Evolutionary conservation across 306 rosid genomes (phyloP).

Genomic region (Sechiopsis laciniata): DNA sequence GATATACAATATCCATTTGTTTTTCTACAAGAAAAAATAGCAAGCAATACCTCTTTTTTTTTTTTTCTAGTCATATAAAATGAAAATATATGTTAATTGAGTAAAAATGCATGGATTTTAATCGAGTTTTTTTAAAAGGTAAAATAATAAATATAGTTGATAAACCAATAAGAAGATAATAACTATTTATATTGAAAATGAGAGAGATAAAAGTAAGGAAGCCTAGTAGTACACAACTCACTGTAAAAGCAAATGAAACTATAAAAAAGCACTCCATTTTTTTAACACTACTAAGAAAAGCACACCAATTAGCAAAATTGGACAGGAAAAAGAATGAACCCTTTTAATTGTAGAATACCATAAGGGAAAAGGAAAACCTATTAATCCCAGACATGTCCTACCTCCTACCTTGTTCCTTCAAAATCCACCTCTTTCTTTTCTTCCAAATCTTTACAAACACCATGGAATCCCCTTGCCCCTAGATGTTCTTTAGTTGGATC

Average conservation of each 20-base stretch:
- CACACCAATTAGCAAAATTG: background rate
- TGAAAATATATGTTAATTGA: background rate
- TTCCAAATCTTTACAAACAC: background rate
- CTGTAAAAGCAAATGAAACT: background rate
- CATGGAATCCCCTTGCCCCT: background rate
- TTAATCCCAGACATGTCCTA: background rate
- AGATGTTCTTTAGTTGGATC: background rate
- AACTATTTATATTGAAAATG: background rate
- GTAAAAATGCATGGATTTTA: background rate
- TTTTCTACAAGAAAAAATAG: background rate
- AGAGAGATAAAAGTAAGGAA: background rate
- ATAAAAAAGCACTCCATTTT: no score
- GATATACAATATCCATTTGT: background rate
- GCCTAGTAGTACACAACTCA: background rate
- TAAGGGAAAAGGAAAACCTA: background rate
- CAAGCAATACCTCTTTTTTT: background rate
- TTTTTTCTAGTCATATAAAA: background rate
- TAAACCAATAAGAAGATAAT: background rate
- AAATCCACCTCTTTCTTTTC: background rate
- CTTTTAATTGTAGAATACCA: background rate
- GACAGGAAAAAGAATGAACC: background rate
- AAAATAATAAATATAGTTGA: background rate
- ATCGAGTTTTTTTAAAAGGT: background rate
- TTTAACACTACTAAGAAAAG: background rate
- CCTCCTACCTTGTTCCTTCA: background rate